Evolutionary conservation across 805 yeast species (phyloP).

Genomic region (Starmerella khaoyaiensis): DNA sequence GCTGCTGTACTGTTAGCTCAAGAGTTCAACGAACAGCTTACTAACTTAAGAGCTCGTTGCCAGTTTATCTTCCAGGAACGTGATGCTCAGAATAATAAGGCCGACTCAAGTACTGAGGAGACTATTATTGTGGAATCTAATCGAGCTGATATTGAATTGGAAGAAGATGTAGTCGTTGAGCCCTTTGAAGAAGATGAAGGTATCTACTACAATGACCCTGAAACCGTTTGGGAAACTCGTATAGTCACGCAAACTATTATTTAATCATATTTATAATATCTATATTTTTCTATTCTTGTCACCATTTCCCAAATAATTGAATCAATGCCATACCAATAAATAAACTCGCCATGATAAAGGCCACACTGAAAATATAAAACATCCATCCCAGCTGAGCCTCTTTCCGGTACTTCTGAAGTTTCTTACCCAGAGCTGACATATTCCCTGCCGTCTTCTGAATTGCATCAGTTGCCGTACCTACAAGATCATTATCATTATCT

Average conservation of each 20-base stretch:
- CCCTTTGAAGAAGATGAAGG: constrained; percentile 1
- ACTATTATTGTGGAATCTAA: background rate
- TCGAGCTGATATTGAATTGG: constrained; percentile 1
- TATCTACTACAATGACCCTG: constrained; percentile 1
- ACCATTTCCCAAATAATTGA: constrained; percentile 31
- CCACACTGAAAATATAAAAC: constrained; percentile 30
- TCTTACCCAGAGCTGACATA: constrained; percentile 28
- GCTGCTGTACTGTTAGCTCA: constrained; percentile 21
- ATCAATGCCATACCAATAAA: constrained; percentile 28
- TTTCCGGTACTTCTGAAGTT: constrained; percentile 26
- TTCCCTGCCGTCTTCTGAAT: constrained; percentile 26
- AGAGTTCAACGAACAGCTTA: constrained; percentile 18
- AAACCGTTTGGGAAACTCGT: constrained; percentile 11
- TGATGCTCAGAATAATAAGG: background rate
- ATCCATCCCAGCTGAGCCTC: constrained; percentile 31
- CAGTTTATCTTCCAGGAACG: constrained; percentile 22
- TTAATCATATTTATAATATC: background rate
- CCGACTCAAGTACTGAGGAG: constrained; percentile 1
- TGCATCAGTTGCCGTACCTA: constrained; percentile 27
- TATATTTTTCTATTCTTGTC: background rate
- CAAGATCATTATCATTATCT: constrained; percentile 27
- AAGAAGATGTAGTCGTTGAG: background rate
- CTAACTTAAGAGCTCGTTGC: constrained; percentile 17
- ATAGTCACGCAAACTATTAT: constrained; percentile 2
- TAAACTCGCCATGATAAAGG: constrained; percentile 27